Base-by-base conservation (phyloP, 768 basidiomycete species). In the Polyporus arcularius region DNA sequence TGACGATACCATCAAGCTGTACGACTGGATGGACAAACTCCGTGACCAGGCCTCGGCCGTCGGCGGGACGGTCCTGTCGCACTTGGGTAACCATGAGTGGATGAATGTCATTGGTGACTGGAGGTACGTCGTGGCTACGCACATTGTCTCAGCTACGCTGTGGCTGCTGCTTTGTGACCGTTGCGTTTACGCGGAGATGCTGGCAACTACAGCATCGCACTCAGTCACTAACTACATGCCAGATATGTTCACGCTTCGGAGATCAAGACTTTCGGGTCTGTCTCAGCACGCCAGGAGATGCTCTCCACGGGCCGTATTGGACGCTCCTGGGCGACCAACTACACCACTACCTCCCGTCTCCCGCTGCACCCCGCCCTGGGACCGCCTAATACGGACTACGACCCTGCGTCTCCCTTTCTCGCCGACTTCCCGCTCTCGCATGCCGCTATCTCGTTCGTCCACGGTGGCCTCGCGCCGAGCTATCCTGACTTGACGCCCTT, bases 11-110 rank as follows among this genome's bases (percentile, higher is more conserved):
- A 92, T 96, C 55, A 80, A 83, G 42, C 78, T 98, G 10, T 98
- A 92, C 72, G 68, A 77, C 31, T 88, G 89, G 84, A 92, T 98
- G 87, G 94, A 96, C 60, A 75, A 75, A 41, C 80, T 99, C 7
- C 85, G 96, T 28, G 81, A 75, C 8, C 86, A 98, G 72, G 96
- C 96, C 0, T 73, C 73, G 4, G 74, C 76, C 0, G 77, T 73
- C 14, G 93, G 93, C 4, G 95, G 92, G 2, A 81, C 79, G 4
- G 80, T 99, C 14, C 70, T 96, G 35, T 86, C 83, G 12, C 82
- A 92, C 56, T 77, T 98, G 38, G 97, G 97, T 28, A 99, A 99
- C 72, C 97, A 99, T 66, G 97, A 98, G 73, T 88, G 89, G 80
- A 97, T 98, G 94, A 96, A 96, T 65, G 86, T 84, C 14, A 87